These are phyloP conservation scores for Gracilaria gracilis DNA, from an alignment of 23 red algal species.

Conservation along the genomic window DNA sequence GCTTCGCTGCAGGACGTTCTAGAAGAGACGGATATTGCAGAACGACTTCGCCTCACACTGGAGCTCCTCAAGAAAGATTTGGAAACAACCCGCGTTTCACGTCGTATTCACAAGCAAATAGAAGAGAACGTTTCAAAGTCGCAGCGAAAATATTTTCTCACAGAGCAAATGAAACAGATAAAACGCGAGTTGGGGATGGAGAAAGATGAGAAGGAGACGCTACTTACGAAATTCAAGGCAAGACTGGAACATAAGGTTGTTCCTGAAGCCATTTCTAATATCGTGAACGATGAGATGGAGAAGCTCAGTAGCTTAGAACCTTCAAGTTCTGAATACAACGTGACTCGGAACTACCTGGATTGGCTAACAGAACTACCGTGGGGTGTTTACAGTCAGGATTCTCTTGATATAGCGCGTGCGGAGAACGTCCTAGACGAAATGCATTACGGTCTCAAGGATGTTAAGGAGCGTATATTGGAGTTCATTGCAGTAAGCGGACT, in stretches of 20 bases:
- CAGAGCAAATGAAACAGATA: conserved; percentile 97
- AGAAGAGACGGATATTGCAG: conserved; percentile 86
- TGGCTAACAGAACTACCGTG: conserved; percentile 97
- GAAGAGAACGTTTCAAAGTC: conserved; percentile 94
- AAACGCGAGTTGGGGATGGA: conserved; percentile 97
- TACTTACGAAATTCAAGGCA: conserved; percentile 77
- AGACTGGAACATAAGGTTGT: conserved; percentile 83
- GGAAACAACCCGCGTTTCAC: conserved; percentile 91
- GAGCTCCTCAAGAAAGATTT: conserved; percentile 91
- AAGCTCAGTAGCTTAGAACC: conserved; percentile 93
- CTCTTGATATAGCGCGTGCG: conserved; percentile 81
- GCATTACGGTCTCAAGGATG: conserved; percentile 96
- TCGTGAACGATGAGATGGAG: conserved; percentile 90
- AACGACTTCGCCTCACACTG: conserved; percentile 85
- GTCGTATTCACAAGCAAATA: conserved; percentile 93
- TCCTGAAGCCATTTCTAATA: conserved; percentile 70
- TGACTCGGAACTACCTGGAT: conserved; percentile 95
- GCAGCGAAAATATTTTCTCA: conserved; percentile 93
- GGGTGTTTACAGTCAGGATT: conserved; percentile 87
- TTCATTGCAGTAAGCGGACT: conserved; percentile 93
- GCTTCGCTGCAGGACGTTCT: conserved; percentile 90
- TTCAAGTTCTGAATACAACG: conserved; percentile 92
- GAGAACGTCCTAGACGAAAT: conserved; percentile 89
- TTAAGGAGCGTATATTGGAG: conserved; percentile 94
- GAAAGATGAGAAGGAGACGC: conserved; percentile 91